Evolutionary conservation across 2,329 filamentous ascomycete genomes (phyloP).

Genomic region (Elsinoe arachidis): DNA sequence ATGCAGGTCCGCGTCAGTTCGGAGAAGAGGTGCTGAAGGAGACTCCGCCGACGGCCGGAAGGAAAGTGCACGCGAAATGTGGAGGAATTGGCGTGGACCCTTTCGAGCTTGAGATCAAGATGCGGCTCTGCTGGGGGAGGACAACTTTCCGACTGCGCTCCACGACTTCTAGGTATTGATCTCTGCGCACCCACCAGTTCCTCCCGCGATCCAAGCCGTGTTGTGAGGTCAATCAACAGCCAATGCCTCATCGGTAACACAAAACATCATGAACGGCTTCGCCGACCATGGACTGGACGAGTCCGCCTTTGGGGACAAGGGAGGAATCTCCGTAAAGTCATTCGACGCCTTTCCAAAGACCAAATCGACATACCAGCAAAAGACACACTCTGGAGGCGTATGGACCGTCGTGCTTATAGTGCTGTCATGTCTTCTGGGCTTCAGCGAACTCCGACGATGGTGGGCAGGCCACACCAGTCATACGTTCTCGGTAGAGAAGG

Average conservation of each 20-base stretch:
- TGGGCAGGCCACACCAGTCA: conserved; percentile 77
- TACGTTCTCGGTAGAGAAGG: conserved; percentile 89
- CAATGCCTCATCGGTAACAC: conserved; percentile 9
- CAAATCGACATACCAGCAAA: conserved; percentile 83
- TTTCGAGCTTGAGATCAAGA: background rate
- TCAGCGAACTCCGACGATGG: conserved; percentile 73
- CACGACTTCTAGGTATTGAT: background rate
- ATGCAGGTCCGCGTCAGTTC: no score
- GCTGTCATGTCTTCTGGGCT: conserved; percentile 65
- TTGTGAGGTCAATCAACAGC: background rate
- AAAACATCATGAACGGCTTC: conserved; percentile 66
- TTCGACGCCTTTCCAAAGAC: conserved; percentile 99
- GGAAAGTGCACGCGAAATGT: no score
- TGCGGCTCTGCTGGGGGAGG: conserved; percentile 3
- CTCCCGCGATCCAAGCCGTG: background rate
- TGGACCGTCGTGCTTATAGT: conserved; percentile 80
- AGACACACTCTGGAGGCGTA: conserved; percentile 78
- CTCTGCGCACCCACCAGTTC: background rate
- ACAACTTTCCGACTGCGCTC: conserved; percentile 1
- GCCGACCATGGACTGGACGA: conserved; percentile 63
- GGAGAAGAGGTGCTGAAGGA: no score
- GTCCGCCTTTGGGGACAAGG: conserved; percentile 67
- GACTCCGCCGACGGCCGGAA: no score
- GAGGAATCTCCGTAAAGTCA: conserved; percentile 53
- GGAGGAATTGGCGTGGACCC: no score